Percentiles rank a stretch among this genome's conserved stretches.
Evolutionary conservation across 352 stramenopile genomes (phyloP).

Genomic region (Sclerospora graminicola): DNA sequence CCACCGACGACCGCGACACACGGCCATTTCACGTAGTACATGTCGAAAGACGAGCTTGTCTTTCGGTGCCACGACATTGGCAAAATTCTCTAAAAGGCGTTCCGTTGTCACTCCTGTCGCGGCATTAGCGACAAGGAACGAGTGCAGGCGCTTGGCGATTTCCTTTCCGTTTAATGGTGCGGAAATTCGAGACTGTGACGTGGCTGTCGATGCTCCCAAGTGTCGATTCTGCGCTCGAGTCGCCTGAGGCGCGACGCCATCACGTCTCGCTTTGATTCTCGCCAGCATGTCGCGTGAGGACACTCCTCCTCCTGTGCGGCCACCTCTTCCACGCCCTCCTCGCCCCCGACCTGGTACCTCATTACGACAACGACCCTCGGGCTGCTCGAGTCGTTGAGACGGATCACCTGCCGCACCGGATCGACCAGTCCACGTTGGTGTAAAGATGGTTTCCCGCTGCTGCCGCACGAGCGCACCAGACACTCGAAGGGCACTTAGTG

Average conservation of each 20-base stretch:
- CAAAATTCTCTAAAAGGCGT: constrained; percentile 84
- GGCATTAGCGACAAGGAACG: constrained; percentile 53
- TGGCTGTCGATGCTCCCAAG: neutral
- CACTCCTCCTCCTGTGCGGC: constrained; percentile 13
- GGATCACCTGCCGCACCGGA: constrained; percentile 62
- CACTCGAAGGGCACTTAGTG: constrained; percentile 64
- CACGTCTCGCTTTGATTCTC: constrained; percentile 31
- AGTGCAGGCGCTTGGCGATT: constrained; percentile 65
- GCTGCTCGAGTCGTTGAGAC: constrained; percentile 25
- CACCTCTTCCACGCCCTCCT: constrained; percentile 7
- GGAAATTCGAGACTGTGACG: constrained; percentile 2
- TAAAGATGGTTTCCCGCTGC: constrained; percentile 51
- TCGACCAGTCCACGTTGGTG: constrained; percentile 69
- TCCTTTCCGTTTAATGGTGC: constrained; percentile 31
- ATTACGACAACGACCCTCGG: constrained; percentile 2
- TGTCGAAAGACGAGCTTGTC: constrained; percentile 85
- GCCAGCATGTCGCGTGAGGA: constrained; percentile 65
- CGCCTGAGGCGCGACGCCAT: constrained; percentile 12
- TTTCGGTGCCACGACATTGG: constrained; percentile 66
- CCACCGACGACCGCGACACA: constrained; percentile 59
- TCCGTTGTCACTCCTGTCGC: constrained; percentile 76
- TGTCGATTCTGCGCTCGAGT: neutral
- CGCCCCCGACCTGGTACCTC: constrained; percentile 4
- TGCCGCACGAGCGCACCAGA: constrained; percentile 69
- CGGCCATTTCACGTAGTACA: constrained; percentile 73